These are phyloP conservation scores for Thozetella sp. DNA, from an alignment of 495 filamentous ascomycete genomes.

Conservation along the genomic window DNA sequence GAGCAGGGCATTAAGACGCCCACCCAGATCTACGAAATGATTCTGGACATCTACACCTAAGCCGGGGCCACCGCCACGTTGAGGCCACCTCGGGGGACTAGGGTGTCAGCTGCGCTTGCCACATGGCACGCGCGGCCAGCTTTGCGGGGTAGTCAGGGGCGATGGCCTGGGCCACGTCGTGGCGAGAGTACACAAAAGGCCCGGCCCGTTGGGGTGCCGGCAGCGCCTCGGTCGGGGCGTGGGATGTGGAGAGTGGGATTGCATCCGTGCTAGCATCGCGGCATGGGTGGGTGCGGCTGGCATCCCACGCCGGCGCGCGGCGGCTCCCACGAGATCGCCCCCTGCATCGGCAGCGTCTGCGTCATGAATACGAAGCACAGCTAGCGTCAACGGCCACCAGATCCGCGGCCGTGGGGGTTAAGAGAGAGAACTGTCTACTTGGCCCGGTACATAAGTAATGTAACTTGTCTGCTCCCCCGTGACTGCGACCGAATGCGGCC, in stretches of 20 bases:
- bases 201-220: not conserved
- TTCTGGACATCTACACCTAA: constrained; percentile 28
- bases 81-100: not conserved
- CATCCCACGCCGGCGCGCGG: not conserved
- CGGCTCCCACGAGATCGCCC: not conserved
- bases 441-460: too few relatives aligned
- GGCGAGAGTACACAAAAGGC: not conserved
- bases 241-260: not conserved
- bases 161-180: too few relatives aligned
- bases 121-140: not conserved
- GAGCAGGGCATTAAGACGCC: constrained; percentile 45
- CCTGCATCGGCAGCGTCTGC: not conserved
- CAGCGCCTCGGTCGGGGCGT: not conserved
- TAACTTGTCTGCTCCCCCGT: too few relatives aligned
- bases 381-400: not conserved
- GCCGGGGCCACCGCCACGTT: not conserved
- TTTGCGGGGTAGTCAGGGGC: not conserved
- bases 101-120: not conserved
- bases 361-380: not conserved
- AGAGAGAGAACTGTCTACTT: too few relatives aligned
- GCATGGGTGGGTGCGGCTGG: not conserved
- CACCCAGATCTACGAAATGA: constrained; percentile 32
- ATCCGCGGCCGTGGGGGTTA: too few relatives aligned
- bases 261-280: not conserved
- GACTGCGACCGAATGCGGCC: too few relatives aligned